Base-by-base conservation (phyloP, 257 asterid genomes). In the Orobanche coerulescens region DNA sequence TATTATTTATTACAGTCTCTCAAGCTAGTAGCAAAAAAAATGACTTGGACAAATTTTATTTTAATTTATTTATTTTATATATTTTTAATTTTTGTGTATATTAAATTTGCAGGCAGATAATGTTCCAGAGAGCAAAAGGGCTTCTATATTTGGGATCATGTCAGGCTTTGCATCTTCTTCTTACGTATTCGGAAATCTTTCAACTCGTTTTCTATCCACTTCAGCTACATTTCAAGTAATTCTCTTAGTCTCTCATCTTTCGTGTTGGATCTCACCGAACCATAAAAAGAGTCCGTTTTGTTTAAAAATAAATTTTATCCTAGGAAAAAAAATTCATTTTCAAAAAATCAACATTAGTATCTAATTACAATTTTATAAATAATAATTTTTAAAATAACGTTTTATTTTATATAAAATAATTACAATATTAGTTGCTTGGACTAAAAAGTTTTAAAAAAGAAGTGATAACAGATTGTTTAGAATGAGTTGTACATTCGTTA, bases 181-280 rank as follows among this genome's bases (percentile, higher is more conserved):
- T 1, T 92, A 88, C 39, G 98, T 92, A 22, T 82, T 86, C 9
- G 98, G 96, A n/a, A 91, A 81, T 33, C 65, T 86, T n/a, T 81
- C 94, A 3, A 77, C 96, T 64, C 95, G 98, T 4, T 78, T 92
- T 20, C 80, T 92, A 36, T 78, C 96, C 39, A 75, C 90, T 50
- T 63, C 94, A 2, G 81, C 88, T 40, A 71, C 91, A 26, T 88
- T 91, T 70, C 90, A 85, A 75, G 98, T 91, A 11, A 73, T 30
- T 22, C 37, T 44, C 14, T 15, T n/a, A 13, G 5, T n/a, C 22
- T 43, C 47, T n/a, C 16, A 1, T 15, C 22, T n/a, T n/a, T 43
- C 15, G 20, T 43, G 22, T 15, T 43, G 49, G 8, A 37, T 0
- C n/a, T 37, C 11, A 30, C 5, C 7, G 36, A 30, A 30, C 36